Base-by-base conservation (phyloP, 1,284 basidiomycete genomes). In the Pascua sp. region DNA sequence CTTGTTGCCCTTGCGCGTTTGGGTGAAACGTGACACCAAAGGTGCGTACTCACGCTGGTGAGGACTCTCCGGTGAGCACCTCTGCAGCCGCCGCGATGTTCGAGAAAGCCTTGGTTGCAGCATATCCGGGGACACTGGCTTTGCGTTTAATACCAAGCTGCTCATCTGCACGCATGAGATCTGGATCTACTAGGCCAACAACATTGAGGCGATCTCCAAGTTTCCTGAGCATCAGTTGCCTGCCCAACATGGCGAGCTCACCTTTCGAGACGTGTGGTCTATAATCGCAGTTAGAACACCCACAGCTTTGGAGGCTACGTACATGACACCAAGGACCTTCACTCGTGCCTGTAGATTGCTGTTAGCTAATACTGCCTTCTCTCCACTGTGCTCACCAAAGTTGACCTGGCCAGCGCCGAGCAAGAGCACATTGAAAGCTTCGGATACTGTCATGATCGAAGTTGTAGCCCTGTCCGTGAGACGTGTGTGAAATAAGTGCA, bases 251-350 rank as follows among this genome's bases (percentile, higher is more conserved):
- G 32, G 17, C 36, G 32, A 12, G 24, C 24, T 32, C 24, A 48
- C 47, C 36, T 15, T 37, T 48, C 47, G 8, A 48, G 47, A 15
- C 47, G 12, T 4, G 47, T 48, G 4, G 47, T 48, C 47, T 48
- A 37, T 12, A 1, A 37, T 48, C 15, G 3, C 24, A 32, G 7
- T 32, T 32, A 32, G 24, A 32, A 7, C 24, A 32, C 3, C 24
- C 24, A 32, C 24, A 32, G 24, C 24, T 32, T 32, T 32, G 24
- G 24, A 48, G 47, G n/a, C 5, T 9, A 37, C 47, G 1, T 38
- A 48, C 47, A 16, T 48, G 47, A 16, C 47, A 48, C 47, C 47
- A 48, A 16, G 47, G 47, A 11, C 47, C 47, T 12, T 48, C 47
- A 8, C 11, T 18, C 8, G 47, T 48, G n/a, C 24, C 24, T 32